phyloP scores from a whole-genome alignment of 441 rosid species.

The Biscutella laevigata region DNA sequence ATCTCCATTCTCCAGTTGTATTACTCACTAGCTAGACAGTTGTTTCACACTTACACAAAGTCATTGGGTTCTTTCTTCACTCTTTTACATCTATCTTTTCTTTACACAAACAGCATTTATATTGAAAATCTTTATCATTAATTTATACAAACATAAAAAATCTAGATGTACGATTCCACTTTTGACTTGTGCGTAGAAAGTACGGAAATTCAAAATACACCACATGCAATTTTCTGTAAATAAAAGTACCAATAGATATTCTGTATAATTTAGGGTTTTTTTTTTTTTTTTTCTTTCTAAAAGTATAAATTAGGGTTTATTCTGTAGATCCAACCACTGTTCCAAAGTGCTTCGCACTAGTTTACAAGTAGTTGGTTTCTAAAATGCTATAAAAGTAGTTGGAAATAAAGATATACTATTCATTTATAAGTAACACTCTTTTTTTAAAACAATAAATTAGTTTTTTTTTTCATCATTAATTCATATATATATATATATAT shows the following conservation, averaged over 20 bases:
- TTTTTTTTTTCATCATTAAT: not conserved
- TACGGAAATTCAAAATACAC: constrained; percentile 15
- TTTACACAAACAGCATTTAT: not conserved
- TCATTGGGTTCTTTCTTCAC: constrained; percentile 21
- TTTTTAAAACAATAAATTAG: not conserved
- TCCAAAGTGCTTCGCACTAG: constrained; percentile 18
- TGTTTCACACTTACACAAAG: constrained; percentile 26
- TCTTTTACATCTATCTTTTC: not conserved
- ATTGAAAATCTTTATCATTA: constrained; percentile 2
- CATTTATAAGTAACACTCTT: not conserved
- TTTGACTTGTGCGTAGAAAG: constrained; percentile 24
- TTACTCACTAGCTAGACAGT: no score
- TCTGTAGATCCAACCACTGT: constrained; percentile 18
- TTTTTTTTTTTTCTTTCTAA: no score
- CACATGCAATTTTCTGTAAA: constrained; percentile 18
- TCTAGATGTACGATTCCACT: constrained; percentile 8
- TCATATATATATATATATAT: no score
- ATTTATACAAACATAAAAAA: not conserved
- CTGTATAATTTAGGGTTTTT: no score
- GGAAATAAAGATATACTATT: no score
- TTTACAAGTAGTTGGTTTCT: constrained; percentile 15
- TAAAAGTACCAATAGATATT: no score
- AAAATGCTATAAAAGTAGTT: constrained; percentile 1
- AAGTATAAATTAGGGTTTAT: constrained; percentile 3
- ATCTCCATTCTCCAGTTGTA: constrained; percentile 24